Conservation (phyloP, 2,329 filamentous ascomycete genomes). For the Tolypocladium endophyticum region DNA sequence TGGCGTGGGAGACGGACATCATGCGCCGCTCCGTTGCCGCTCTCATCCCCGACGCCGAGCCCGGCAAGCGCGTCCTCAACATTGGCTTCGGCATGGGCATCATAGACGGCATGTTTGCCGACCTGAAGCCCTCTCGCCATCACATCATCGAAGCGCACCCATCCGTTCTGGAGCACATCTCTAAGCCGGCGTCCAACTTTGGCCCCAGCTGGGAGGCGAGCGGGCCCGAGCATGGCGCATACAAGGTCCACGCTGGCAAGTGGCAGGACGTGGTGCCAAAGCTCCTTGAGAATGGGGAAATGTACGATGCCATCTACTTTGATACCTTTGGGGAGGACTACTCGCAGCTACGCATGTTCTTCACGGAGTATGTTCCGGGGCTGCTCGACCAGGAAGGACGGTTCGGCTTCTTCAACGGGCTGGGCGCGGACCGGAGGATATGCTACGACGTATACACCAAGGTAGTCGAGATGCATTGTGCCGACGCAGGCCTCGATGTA, state of each 20-base stretch:
- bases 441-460: constrained; percentile 95
- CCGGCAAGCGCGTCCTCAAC: constrained; percentile 64
- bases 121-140: constrained; percentile 55
- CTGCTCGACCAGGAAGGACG: constrained; percentile 62
- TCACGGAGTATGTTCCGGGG: constrained; percentile 75
- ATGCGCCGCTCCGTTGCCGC: constrained; percentile 68
- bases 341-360: constrained; percentile 72
- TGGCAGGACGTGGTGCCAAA: constrained; percentile 74
- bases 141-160: constrained; percentile 85
- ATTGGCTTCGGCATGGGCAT: constrained; percentile 91
- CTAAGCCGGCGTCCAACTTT: constrained; percentile 36
- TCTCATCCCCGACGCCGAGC: constrained; percentile 36
- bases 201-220: constrained; percentile 43
- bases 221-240: constrained; percentile 53
- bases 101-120: constrained; percentile 66
- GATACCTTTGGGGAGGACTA: constrained; percentile 98
- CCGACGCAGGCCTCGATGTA: constrained; percentile 80
- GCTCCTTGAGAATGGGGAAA: constrained; percentile 55
- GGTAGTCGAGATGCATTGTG: constrained; percentile 82
- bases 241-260: constrained; percentile 54
- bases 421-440: constrained; percentile 83
- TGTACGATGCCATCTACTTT: constrained; percentile 88
- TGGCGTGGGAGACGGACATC: constrained; percentile 83
- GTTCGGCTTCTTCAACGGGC: constrained; percentile 83
- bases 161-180: constrained; percentile 58